Evolutionary conservation across 257 asterid genomes (phyloP).

Genomic region (Solanum arcanum): DNA sequence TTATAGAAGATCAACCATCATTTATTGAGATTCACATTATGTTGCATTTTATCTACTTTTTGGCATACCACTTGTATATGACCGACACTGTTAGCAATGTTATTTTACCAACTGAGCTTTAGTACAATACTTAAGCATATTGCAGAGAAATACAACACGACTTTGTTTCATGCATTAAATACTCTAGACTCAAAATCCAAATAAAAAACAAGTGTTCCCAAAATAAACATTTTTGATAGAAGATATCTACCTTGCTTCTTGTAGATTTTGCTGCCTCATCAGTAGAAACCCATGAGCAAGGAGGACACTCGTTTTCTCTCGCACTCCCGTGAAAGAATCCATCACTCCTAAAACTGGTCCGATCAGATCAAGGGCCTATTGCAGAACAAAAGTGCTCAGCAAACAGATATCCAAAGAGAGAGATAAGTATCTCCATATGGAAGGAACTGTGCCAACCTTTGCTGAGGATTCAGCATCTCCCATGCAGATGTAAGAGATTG

Average conservation of each 20-base stretch:
- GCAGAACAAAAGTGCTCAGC: background rate
- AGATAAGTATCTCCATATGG: background rate
- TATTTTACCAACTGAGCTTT: background rate
- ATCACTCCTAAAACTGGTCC: slow-evolving; percentile 68
- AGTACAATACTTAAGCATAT: background rate
- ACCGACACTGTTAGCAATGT: background rate
- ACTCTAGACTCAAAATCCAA: background rate
- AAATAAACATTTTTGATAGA: background rate
- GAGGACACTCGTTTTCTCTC: slow-evolving; percentile 72
- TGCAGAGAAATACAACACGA: background rate
- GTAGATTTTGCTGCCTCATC: slow-evolving; percentile 86
- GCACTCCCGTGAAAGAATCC: slow-evolving; percentile 85
- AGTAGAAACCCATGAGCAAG: slow-evolving; percentile 81
- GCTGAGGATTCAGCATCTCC: slow-evolving; percentile 92
- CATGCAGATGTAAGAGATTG: slow-evolving; percentile 82
- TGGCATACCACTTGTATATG: background rate
- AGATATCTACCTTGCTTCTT: slow-evolving; percentile 70
- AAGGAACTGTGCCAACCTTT: slow-evolving; percentile 31
- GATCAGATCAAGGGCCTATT: slow-evolving; percentile 80
- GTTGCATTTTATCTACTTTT: background rate
- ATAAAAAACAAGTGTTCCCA: background rate
- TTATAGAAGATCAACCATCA: background rate
- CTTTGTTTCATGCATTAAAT: background rate
- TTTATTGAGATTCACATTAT: background rate
- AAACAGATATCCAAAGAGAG: background rate